Evolutionary conservation across 1,139 yeast genomes (phyloP), one percentile per base, ranked within the genome.

Genomic region (Suhomyces coccinellae): DNA sequence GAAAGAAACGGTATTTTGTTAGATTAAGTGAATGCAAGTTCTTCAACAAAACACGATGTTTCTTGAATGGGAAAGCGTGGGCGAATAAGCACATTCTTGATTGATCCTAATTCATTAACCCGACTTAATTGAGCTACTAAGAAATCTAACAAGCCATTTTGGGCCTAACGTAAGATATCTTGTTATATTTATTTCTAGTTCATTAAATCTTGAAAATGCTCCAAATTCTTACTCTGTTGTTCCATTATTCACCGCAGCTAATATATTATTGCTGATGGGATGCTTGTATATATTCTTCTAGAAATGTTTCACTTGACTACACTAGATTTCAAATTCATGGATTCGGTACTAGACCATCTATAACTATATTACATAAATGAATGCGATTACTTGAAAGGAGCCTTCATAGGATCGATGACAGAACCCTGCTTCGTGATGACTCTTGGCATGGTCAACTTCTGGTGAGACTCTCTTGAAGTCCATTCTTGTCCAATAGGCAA

Each of bases 401-500:
- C 86, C 58, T 82, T 87, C 57, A 93, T 69, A 28, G 99, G 99
- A 65, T 90, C 96, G 53, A 93, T 88, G 43, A 91, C 93, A 47
- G 80, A 75, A 59, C 98, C 97, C 56, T 88, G 90, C 66, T 90
- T 90, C 47, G 88, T 84, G 52, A 88, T 75, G 37, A 93, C 83
- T 58, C 88, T 78, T 38, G 99, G 99, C 82, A 87, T 90, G 48
- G 95, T 88, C 56, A 88, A 71, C 62, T 82, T 82, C 71, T 90
- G 96, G 70, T 88, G 95, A 2, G 96, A 83, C 45, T 82, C 87
- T 59, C 90, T 81, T 11, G 96, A 80, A 4, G 95, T 83, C 98
- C 98, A 93, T 69, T 93, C 97, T 66, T 88, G 96, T 28, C 99
- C 99, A 50, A 93, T 73, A n/a, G 99, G 98, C 90, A 90, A 86